A percentile compares a stretch with the other conserved stretches of the same genome.
These are phyloP conservation scores for Nematocida minor DNA, from an alignment of 371 early-diverging fungal genomes.

Conservation along the genomic window DNA sequence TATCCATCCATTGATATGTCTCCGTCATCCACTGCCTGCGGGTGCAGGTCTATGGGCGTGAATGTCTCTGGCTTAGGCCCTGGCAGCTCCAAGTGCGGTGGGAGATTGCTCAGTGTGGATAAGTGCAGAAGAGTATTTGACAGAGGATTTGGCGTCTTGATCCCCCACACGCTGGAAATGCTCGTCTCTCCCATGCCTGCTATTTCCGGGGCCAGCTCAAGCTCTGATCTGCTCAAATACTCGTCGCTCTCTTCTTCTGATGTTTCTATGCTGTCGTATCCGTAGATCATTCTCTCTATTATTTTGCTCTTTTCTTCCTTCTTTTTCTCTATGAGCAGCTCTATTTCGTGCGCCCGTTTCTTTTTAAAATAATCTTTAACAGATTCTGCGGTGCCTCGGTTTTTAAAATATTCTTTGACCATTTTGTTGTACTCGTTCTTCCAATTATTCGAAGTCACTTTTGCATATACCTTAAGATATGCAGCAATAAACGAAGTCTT, in stretches of 20 bases:
- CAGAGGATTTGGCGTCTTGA: constrained; percentile 24
- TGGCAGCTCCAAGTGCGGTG: constrained; percentile 47
- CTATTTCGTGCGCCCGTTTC: constrained; percentile 20
- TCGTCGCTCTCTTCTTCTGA: constrained; percentile 36
- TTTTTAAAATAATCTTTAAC: constrained; percentile 45
- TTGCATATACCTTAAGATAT: constrained; percentile 51
- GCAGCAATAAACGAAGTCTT: constrained; percentile 47
- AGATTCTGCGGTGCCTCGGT: constrained; percentile 30
- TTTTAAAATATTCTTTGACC: constrained; percentile 50
- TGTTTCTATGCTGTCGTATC: constrained; percentile 43
- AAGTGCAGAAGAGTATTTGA: constrained; percentile 36
- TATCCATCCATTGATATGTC: neutral
- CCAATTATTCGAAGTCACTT: constrained; percentile 35
- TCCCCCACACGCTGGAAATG: constrained; percentile 4
- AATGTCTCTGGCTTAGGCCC: constrained; percentile 45
- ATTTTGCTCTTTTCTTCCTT: constrained; percentile 40
- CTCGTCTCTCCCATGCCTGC: constrained; percentile 5
- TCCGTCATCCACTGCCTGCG: neutral
- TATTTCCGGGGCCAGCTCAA: constrained; percentile 5
- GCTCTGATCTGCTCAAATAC: neutral
- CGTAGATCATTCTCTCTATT: constrained; percentile 53
- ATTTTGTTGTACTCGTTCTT: constrained; percentile 48
- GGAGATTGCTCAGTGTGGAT: constrained; percentile 32
- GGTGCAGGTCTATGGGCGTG: neutral
- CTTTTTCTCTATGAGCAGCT: constrained; percentile 43